Conservation (phyloP, 1,284 basidiomycete genomes). For the Trametes sp. region DNA sequence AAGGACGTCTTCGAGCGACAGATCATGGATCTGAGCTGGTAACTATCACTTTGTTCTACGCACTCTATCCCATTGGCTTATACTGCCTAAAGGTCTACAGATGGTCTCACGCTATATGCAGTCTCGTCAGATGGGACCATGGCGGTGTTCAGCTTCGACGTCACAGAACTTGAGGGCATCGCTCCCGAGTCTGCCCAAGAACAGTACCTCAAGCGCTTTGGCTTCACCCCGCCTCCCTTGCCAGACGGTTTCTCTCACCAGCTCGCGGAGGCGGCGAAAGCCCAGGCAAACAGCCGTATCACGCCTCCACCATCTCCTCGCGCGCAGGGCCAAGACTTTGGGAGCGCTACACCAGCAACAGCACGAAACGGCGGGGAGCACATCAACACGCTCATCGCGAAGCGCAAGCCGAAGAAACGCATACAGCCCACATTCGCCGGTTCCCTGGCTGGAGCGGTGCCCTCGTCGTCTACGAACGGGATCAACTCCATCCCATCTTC, state of each 20-base stretch:
- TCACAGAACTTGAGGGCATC: constrained; percentile 84
- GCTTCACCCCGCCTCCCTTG: constrained; percentile 68
- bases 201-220: constrained; percentile 82
- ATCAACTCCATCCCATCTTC: constrained; percentile 23
- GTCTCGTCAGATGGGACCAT: constrained; percentile 97
- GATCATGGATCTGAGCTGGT: constrained; percentile 97
- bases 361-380: constrained; percentile 51
- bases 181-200: constrained; percentile 78
- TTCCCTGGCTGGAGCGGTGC: constrained; percentile 39
- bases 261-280: constrained; percentile 26
- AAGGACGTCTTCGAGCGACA: constrained; percentile 95
- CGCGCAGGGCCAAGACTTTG: constrained; percentile 47
- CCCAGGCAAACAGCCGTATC: constrained; percentile 43
- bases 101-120: constrained; percentile 92
- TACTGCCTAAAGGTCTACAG: constrained; percentile 72
- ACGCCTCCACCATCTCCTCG: constrained; percentile 58
- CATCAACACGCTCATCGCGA: constrained; percentile 77
- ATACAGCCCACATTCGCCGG: constrained; percentile 61
- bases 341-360: constrained; percentile 39
- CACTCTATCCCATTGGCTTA: background rate
- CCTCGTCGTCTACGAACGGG: constrained; percentile 45
- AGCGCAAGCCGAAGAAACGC: constrained; percentile 70
- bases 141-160: constrained; percentile 85
- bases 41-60: constrained; percentile 24
- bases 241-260: constrained; percentile 74